These are phyloP conservation scores for Cymbidium sinense DNA, from an alignment of 106 monocot species.

Conservation along the genomic window DNA sequence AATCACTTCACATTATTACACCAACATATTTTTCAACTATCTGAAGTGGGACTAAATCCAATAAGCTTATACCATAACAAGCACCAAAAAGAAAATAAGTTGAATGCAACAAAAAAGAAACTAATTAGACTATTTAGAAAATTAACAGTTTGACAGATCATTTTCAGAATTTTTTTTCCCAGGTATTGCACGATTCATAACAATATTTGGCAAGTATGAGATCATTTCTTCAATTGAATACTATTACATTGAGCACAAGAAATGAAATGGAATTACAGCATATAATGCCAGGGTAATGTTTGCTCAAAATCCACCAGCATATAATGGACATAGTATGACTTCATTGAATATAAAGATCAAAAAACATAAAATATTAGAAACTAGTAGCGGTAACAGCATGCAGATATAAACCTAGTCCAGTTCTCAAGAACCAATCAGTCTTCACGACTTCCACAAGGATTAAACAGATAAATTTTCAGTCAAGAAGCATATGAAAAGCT, in stretches of 20 bases:
- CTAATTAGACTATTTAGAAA: no score
- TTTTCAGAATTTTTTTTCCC: no score
- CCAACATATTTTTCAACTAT: no score
- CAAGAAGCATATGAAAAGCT: not conserved
- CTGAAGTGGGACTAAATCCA: no score
- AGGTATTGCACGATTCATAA: no score
- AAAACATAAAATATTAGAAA: no score
- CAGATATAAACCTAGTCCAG: not conserved
- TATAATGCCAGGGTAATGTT: not conserved
- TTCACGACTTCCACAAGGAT: not conserved
- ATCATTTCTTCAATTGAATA: not conserved
- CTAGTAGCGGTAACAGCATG: not conserved
- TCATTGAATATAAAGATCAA: no score
- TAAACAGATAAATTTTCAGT: not conserved
- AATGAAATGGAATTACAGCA: not conserved
- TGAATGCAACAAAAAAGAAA: no score
- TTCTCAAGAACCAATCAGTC: not conserved
- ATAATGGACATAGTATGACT: not conserved
- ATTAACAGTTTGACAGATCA: no score
- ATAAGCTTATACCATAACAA: no score
- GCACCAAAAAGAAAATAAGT: not conserved
- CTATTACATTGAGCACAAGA: not conserved
- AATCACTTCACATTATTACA: no score
- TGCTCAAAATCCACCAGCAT: not conserved
- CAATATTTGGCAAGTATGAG: not conserved